Conservation (phyloP, 495 filamentous ascomycete species). For the Xylaria sp. region DNA sequence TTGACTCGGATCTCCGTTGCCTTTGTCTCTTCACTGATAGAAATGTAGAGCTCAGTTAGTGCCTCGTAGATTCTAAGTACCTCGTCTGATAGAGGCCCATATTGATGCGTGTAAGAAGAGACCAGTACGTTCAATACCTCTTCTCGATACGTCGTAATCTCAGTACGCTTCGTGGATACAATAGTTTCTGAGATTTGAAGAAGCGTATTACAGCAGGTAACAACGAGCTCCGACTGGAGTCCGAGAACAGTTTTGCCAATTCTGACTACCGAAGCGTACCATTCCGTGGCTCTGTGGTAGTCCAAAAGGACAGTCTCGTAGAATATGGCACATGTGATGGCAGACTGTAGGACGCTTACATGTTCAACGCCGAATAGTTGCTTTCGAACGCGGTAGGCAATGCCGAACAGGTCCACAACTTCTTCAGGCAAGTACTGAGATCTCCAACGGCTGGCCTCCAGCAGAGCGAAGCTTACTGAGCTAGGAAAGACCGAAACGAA, state of each 20-base stretch:
- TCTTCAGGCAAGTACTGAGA: constrained; percentile 14
- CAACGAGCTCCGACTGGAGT: constrained; percentile 11
- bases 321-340: constrained; percentile 6
- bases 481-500: constrained; percentile 16
- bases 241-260: constrained; percentile 21
- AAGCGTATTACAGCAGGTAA: constrained; percentile 16
- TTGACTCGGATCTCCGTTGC: constrained; percentile 18
- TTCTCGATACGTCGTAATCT: constrained; percentile 21
- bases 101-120: constrained; percentile 20
- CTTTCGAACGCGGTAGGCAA: constrained; percentile 19
- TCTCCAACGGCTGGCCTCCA: constrained; percentile 19
- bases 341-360: constrained; percentile 13
- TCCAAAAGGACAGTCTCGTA: constrained; percentile 6
- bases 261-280: constrained; percentile 12
- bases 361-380: constrained; percentile 17
- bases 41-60: constrained; percentile 10
- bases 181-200: constrained; percentile 18
- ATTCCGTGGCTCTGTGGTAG: constrained; percentile 6
- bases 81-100: constrained; percentile 2
- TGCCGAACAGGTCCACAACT: constrained; percentile 6
- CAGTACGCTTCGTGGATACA: constrained; percentile 9
- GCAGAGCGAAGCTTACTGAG: constrained; percentile 14
- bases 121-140: constrained; percentile 12
- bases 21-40: constrained; percentile 17
- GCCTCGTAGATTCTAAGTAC: constrained; percentile 15